Evolutionary conservation across 345 rosid genomes (phyloP).

Genomic region (Eucalyptus tenuipes): DNA sequence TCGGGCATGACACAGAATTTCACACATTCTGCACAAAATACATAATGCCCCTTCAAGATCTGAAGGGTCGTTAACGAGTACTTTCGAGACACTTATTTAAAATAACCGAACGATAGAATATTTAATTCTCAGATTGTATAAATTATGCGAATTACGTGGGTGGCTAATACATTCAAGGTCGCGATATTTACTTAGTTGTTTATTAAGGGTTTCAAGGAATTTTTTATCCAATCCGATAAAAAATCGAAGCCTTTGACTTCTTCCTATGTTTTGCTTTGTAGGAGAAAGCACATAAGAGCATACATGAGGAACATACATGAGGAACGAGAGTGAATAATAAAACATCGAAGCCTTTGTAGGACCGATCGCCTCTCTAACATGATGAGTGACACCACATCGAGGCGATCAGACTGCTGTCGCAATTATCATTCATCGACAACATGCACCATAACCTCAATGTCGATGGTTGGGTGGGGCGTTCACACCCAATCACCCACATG

Average conservation of each 20-base stretch:
- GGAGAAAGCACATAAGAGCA: not conserved
- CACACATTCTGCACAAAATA: not conserved
- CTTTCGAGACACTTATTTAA: accelerated
- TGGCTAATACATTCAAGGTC: not conserved
- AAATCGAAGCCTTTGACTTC: not conserved
- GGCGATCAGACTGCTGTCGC: accelerated
- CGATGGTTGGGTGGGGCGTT: not conserved
- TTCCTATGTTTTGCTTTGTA: not conserved
- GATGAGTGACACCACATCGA: accelerated
- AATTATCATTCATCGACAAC: too few species aligned
- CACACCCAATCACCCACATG: not conserved
- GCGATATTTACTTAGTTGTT: not conserved
- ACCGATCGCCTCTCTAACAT: not conserved
- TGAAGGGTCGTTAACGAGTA: accelerated
- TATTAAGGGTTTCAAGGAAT: not conserved
- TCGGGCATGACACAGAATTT: not conserved
- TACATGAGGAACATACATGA: not conserved
- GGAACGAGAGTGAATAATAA: not conserved
- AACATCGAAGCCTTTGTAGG: not conserved
- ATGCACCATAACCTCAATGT: not conserved
- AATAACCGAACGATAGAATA: accelerated
- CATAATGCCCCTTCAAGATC: accelerated
- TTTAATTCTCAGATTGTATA: not conserved
- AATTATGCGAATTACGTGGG: not conserved
- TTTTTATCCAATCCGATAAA: accelerated